Base-by-base conservation (phyloP, 1,284 basidiomycete species). In the Malassezia slooffiae region DNA sequence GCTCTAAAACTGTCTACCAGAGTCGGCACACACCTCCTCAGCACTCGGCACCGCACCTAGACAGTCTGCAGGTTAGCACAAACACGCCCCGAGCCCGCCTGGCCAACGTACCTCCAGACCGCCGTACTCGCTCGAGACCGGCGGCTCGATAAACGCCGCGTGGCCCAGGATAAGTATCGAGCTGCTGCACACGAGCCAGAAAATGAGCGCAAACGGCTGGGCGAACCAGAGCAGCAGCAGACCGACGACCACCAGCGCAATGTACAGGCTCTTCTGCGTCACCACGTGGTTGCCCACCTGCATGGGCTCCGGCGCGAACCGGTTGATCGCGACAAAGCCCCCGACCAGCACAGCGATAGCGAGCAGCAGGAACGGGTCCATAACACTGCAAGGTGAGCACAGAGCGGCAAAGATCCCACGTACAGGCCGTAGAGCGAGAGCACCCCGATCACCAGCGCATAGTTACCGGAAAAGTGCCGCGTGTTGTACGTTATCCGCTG, bases 401-500 rank as follows among this genome's bases (percentile, higher is more conserved):
- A 44, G 7, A 12, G 15, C n/a, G 26, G 17, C 15, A 12, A n/a
- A n/a, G n/a, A n/a, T n/a, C n/a, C n/a, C 13, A 76, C 83, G 60
- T 70, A 88, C 83, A 96, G 70, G 13, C 89, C 85, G 71, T 95
- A 97, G 45, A 96, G 79, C 13, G 81, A 84, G 43, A 96, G 77
- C 34, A 82, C 70, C 38, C 76, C 80, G 15, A 95, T 75, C 57
- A 96, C 77, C 61, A 93, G 72, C 31, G 80, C 79, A 72, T 95
- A 95, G 73, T 95, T 95, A 26, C 57, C 60, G 6, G 60, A 63
- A 39, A 70, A 70, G 50, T 71, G 62, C 11, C 67, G 56, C 12
- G 88, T 88, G 75, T 93, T 95, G 75, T 91, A 88, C 29, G 86
- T 85, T 77, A 91, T 83, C 50, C 88, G 79, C 47, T 66, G 38